phyloP scores from a whole-genome alignment of 106 monocot genomes.

The Amphibolis antarctica region DNA sequence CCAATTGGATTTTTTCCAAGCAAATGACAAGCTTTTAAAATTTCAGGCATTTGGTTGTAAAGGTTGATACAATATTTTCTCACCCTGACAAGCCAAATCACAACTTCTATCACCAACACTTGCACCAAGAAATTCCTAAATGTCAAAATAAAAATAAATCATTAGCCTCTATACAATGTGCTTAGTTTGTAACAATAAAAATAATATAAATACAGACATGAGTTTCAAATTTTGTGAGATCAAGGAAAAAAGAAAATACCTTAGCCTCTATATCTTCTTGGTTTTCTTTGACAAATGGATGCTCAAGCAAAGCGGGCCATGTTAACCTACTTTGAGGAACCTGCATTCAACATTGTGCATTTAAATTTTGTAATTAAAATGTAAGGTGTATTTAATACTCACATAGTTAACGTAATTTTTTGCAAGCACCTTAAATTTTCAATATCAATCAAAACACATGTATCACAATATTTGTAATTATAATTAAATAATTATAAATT shows the following conservation, averaged over 20 bases:
- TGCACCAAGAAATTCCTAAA: slow-evolving; percentile 23
- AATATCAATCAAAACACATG: too few relatives aligned
- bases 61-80: slow-evolving; percentile 17
- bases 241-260: slow-evolving; percentile 24
- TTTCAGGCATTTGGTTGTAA: slow-evolving; percentile 14
- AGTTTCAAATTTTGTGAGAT: background rate
- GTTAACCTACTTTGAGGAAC: slow-evolving; percentile 74
- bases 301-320: slow-evolving; percentile 88
- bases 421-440: too few relatives aligned
- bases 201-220: background rate
- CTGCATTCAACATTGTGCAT: slow-evolving; percentile 15
- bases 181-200: background rate
- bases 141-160: background rate
- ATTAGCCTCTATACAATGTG: too few relatives aligned
- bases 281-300: slow-evolving; percentile 90
- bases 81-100: slow-evolving; percentile 27
- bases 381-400: too few relatives aligned
- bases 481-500: too few relatives aligned
- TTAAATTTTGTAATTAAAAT: background rate
- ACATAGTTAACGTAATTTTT: too few relatives aligned
- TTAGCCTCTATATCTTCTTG: slow-evolving; percentile 33
- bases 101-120: slow-evolving; percentile 30
- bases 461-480: too few relatives aligned
- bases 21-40: slow-evolving; percentile 22
- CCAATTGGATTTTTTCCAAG: background rate